Percentiles rank a stretch among this genome's conserved stretches.
Evolutionary conservation across 805 yeast species (phyloP).

Genomic region (Saturnispora besseyi): DNA sequence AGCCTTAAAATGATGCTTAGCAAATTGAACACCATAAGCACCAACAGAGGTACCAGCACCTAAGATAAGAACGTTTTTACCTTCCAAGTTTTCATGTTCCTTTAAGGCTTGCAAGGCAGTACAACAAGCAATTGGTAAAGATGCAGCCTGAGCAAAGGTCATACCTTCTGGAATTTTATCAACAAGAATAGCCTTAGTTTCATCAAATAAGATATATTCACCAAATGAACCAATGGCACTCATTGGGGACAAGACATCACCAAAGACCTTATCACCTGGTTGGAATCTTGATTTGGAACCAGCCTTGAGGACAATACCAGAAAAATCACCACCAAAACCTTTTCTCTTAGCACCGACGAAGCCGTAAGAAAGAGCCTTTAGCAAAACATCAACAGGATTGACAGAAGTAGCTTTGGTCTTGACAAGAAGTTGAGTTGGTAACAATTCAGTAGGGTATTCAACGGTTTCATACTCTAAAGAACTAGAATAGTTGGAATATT

Average conservation of each 20-base stretch:
- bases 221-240: slow-evolving; percentile 32
- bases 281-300: slow-evolving; percentile 14
- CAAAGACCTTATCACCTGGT: slow-evolving; percentile 20
- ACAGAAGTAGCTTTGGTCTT: slow-evolving; percentile 15
- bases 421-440: slow-evolving; percentile 15
- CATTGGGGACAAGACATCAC: slow-evolving; percentile 10
- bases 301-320: slow-evolving; percentile 18
- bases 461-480: slow-evolving; percentile 10
- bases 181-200: slow-evolving; percentile 11
- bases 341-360: slow-evolving; percentile 11
- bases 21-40: slow-evolving; percentile 43
- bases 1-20: slow-evolving; percentile 39
- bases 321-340: slow-evolving; percentile 20
- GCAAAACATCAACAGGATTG: slow-evolving; percentile 19
- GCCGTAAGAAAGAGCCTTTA: slow-evolving; percentile 7
- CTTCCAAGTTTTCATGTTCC: slow-evolving; percentile 16
- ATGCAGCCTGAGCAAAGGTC: slow-evolving; percentile 48
- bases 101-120: slow-evolving; percentile 40
- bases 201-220: slow-evolving; percentile 36
- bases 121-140: slow-evolving; percentile 54
- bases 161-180: slow-evolving; percentile 40
- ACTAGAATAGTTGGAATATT: slow-evolving; percentile 10
- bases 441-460: slow-evolving; percentile 9
- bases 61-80: slow-evolving; percentile 45
- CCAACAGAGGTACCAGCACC: slow-evolving; percentile 77